Evolutionary conservation across 306 rosid genomes (phyloP).

Genomic region (Cicer yamashitae): DNA sequence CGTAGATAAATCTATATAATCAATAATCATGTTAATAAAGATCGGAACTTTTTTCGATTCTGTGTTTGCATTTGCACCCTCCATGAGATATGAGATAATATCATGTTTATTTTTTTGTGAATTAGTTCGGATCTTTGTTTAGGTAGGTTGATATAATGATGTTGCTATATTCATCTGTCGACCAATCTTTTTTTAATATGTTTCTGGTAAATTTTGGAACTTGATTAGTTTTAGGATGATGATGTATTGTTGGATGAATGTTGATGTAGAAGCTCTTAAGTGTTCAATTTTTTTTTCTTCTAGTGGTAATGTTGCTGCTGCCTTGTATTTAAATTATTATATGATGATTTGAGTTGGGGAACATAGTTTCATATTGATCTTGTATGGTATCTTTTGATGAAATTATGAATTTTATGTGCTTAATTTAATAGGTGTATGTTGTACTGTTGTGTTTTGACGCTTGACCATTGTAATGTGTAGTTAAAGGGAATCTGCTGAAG

Average conservation of each 20-base stretch:
- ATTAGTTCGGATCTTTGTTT: conserved; percentile 11
- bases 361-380: conserved; percentile 4
- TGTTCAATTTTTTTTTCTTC: neutral
- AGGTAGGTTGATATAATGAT: conserved; percentile 17
- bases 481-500: neutral
- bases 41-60: neutral
- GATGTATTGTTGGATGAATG: conserved; percentile 22
- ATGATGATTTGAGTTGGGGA: conserved; percentile 10
- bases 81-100: neutral
- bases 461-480: neutral
- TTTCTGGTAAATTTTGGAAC: conserved; percentile 22
- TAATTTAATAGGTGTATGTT: neutral
- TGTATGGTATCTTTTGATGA: neutral
- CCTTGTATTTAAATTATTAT: conserved; percentile 13
- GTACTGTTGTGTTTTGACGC: conserved; percentile 1
- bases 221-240: conserved; percentile 27
- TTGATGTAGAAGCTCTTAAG: conserved; percentile 11
- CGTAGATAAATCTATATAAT: conserved; percentile 34
- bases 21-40: conserved; percentile 11
- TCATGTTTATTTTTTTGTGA: neutral
- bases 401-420: conserved; percentile 13
- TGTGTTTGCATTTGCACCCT: neutral
- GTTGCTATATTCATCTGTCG: conserved; percentile 12
- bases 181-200: neutral
- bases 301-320: conserved; percentile 18